phyloP scores from a whole-genome alignment of 164 flowering plant genomes.

The Dillenia suffruticosa region DNA sequence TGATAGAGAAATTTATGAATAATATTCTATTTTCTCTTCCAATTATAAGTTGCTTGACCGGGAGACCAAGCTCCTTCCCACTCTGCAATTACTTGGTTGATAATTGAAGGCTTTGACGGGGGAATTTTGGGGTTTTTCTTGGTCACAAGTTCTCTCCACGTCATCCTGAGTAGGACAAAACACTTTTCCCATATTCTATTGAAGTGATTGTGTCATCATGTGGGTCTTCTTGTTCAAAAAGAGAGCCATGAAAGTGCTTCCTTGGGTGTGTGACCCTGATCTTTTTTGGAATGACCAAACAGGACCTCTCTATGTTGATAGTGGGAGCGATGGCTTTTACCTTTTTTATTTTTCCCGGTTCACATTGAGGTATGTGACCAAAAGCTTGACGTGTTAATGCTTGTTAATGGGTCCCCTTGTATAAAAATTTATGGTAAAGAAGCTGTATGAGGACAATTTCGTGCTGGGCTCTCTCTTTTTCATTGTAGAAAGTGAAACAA shows the following conservation, averaged over 20 bases:
- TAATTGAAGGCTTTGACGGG: background rate
- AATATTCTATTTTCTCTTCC: too few relatives aligned
- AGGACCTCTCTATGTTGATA: background rate
- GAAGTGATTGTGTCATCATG: slow-evolving; percentile 1
- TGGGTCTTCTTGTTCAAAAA: slow-evolving; percentile 10
- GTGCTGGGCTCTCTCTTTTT: too few relatives aligned
- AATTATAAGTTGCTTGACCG: too few relatives aligned
- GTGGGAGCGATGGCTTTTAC: background rate
- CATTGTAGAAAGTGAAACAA: too few relatives aligned
- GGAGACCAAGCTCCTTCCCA: too few relatives aligned
- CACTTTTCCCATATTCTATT: slow-evolving; percentile 18
- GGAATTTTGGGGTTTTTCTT: slow-evolving; percentile 14
- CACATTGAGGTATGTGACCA: too few relatives aligned
- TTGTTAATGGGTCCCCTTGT: too few relatives aligned
- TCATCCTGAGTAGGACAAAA: slow-evolving; percentile 52
- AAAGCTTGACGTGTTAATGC: too few relatives aligned
- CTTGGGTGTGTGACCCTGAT: background rate
- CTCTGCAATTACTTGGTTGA: too few relatives aligned
- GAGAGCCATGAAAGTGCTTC: background rate
- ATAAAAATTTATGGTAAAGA: too few relatives aligned
- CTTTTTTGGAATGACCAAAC: slow-evolving; percentile 6
- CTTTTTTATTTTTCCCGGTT: background rate
- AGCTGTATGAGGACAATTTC: too few relatives aligned
- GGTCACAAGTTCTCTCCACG: slow-evolving; percentile 28
- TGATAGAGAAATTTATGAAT: too few relatives aligned